These are phyloP conservation scores for Arthrobotrys musiformis DNA, from an alignment of 2,329 filamentous ascomycete genomes.

Conservation along the genomic window DNA sequence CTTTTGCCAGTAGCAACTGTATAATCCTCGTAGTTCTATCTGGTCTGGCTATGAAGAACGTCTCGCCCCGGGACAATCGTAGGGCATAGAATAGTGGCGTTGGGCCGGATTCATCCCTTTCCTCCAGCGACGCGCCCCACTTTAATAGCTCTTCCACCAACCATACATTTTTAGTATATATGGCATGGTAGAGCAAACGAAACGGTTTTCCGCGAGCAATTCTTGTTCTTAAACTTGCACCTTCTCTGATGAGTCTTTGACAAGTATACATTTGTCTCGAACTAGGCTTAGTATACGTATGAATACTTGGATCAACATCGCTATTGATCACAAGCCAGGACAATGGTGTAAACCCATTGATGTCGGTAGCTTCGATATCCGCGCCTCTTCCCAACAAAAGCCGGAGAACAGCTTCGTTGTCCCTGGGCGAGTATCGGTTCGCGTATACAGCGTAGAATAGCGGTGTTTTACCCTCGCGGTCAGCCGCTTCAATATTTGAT, in stretches of 20 bases:
- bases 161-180: neutral
- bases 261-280: neutral
- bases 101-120: neutral
- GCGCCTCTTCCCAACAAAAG: neutral
- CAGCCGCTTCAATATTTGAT: neutral
- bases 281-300: no score
- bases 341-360: neutral
- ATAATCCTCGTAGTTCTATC: neutral
- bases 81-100: neutral
- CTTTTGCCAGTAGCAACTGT: neutral
- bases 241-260: neutral
- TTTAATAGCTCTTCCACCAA: neutral
- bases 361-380: neutral
- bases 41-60: neutral
- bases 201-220: neutral
- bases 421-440: no score
- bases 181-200: neutral
- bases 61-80: no score
- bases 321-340: neutral
- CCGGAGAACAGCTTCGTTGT: neutral
- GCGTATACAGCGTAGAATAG: neutral
- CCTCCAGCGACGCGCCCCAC: neutral
- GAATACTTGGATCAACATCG: no score
- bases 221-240: conserved; percentile 30
- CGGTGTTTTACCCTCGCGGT: neutral